phyloP scores from a whole-genome alignment of 1,284 basidiomycete genomes.

The Ganoderma resinaceum region DNA sequence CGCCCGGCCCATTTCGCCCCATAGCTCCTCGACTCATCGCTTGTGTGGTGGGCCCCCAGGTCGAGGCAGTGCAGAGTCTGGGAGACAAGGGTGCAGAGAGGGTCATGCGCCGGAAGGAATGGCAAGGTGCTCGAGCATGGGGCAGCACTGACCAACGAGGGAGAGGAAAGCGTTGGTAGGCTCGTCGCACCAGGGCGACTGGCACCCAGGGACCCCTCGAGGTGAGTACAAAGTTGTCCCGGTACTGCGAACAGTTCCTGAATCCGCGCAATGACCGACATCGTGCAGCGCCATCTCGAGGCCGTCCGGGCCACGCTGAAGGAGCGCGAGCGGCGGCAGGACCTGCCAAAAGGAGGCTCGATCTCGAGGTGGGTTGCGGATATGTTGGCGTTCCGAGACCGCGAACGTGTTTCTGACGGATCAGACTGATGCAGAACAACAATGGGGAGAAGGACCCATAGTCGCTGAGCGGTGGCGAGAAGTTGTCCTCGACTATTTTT shows the following conservation, averaged over 20 bases:
- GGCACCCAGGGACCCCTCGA: too few relatives aligned
- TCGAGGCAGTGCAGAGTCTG: too few relatives aligned
- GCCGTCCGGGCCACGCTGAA: conserved; percentile 72
- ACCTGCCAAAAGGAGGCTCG: conserved; percentile 70
- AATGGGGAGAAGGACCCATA: conserved; percentile 78
- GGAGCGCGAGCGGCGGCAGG: conserved; percentile 75
- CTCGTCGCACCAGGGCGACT: too few relatives aligned
- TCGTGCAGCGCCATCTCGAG: conserved; percentile 67
- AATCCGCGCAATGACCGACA: conserved; percentile 62
- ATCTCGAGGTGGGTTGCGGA: conserved; percentile 62
- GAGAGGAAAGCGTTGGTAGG: too few relatives aligned
- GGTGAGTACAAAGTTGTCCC: too few relatives aligned
- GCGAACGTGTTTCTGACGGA: conserved; percentile 43
- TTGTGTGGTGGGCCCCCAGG: too few relatives aligned
- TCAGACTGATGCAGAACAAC: conserved; percentile 68
- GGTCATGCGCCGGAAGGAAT: too few relatives aligned
- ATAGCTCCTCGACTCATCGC: too few relatives aligned
- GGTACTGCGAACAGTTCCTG: conserved; percentile 66
- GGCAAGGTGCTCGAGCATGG: too few relatives aligned
- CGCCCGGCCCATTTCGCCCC: too few relatives aligned
- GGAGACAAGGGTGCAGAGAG: too few relatives aligned
- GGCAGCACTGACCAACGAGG: too few relatives aligned
- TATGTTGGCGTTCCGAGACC: not conserved
- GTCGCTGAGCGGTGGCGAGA: conserved; percentile 92
- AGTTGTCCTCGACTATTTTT: conserved; percentile 97